Conservation (phyloP, 1,284 basidiomycete species). For the Malassezia yamatoensis region DNA sequence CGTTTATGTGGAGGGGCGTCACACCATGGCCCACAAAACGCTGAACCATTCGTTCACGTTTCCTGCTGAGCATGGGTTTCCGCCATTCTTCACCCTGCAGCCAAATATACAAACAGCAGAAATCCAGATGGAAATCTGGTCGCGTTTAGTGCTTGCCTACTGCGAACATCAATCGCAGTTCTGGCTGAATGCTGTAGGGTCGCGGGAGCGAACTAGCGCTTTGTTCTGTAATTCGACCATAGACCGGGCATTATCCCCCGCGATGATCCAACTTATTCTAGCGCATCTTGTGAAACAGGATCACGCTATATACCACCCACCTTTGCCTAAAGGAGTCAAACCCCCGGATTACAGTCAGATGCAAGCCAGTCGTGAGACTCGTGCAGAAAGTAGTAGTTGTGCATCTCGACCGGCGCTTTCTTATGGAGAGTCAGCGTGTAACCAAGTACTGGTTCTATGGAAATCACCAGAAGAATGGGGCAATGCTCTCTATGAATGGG, state of each 20-base stretch:
- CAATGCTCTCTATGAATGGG: constrained; percentile 52
- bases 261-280: constrained; percentile 24
- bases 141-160: constrained; percentile 50
- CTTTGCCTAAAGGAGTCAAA: constrained; percentile 5
- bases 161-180: constrained; percentile 50
- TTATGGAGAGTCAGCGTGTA: background rate
- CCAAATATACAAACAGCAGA: constrained; percentile 51
- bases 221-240: constrained; percentile 11
- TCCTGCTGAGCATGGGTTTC: constrained; percentile 53
- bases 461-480: constrained; percentile 54
- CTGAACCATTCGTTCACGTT: constrained; percentile 38
- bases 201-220: constrained; percentile 18
- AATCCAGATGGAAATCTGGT: constrained; percentile 52
- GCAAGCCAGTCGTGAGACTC: constrained; percentile 3
- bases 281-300: constrained; percentile 29
- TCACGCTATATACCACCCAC: constrained; percentile 14
- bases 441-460: constrained; percentile 51
- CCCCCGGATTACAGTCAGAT: background rate
- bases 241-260: constrained; percentile 13
- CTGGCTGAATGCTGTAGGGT: constrained; percentile 46
- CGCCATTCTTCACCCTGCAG: constrained; percentile 55
- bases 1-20: background rate
- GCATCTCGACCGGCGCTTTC: background rate
- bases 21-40: background rate
- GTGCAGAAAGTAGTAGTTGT: constrained; percentile 6